phyloP scores from a whole-genome alignment of 768 basidiomycete genomes.

The Amanita rimosa region DNA sequence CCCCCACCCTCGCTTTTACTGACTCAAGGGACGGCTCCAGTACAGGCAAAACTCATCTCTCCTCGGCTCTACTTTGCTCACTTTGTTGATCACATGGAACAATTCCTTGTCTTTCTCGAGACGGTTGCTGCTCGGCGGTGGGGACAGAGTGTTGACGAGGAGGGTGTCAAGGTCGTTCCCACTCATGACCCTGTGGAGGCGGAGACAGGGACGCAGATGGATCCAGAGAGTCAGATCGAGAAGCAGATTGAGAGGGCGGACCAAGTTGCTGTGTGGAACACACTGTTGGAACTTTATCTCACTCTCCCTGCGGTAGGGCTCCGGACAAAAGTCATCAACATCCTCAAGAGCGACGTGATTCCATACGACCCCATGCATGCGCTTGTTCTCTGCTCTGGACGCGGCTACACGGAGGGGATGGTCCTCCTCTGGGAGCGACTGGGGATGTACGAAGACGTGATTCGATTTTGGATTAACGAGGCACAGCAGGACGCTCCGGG shows the following conservation, averaged over 20 bases:
- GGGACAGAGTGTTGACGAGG: constrained; percentile 50
- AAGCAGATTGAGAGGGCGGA: constrained; percentile 43
- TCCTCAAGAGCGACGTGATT: constrained; percentile 48
- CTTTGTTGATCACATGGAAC: constrained; percentile 79
- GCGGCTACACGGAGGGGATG: constrained; percentile 71
- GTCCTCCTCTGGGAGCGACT: constrained; percentile 31
- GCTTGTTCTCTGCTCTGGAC: constrained; percentile 86
- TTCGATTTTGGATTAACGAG: too few species aligned
- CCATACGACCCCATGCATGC: constrained; percentile 90
- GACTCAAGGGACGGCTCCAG: constrained; percentile 15
- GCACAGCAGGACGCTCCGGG: too few species aligned
- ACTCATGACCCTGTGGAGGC: constrained; percentile 3
- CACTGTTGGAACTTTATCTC: constrained; percentile 87
- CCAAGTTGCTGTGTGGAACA: constrained; percentile 90
- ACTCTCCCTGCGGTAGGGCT: constrained; percentile 32
- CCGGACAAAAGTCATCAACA: constrained; percentile 57
- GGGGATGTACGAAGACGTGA: too few species aligned
- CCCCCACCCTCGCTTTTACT: background rate
- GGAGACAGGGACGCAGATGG: constrained; percentile 15
- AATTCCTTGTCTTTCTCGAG: constrained; percentile 85
- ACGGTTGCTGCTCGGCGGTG: constrained; percentile 71
- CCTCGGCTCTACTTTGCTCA: constrained; percentile 87
- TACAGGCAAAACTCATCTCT: constrained; percentile 53
- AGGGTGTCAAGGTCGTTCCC: constrained; percentile 9
- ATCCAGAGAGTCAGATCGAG: constrained; percentile 18